Conservation (phyloP, 2,329 filamentous ascomycete genomes). For the Mollisiaceae sp. region DNA sequence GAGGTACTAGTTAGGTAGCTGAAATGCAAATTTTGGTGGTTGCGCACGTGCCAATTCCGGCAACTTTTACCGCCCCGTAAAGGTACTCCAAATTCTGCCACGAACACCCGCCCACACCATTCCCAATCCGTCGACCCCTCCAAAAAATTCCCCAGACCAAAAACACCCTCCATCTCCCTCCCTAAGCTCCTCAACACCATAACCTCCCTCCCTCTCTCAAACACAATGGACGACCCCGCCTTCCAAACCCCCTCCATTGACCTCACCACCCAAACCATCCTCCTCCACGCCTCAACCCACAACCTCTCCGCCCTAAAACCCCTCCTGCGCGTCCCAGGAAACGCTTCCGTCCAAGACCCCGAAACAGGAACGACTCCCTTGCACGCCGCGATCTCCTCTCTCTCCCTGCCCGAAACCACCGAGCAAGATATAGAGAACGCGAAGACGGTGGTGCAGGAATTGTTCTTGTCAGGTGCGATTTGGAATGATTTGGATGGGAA, state of each 20-base stretch:
- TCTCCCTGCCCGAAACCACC: conserved; percentile 48
- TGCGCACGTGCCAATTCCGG: too few species aligned
- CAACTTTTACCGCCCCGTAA: too few species aligned
- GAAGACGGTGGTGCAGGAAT: conserved; percentile 70
- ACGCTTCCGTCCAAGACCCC: conserved; percentile 81
- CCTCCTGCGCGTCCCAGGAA: conserved; percentile 43
- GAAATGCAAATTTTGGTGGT: too few species aligned
- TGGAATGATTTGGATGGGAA: conserved; percentile 94
- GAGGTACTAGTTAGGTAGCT: too few species aligned
- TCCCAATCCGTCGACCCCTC: conserved; percentile 6
- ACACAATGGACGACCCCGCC: conserved; percentile 40
- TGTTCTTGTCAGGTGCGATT: conserved; percentile 88
- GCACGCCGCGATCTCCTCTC: conserved; percentile 86
- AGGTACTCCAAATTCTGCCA: too few species aligned
- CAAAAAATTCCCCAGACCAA: too few species aligned
- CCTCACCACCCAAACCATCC: conserved; percentile 58
- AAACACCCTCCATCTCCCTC: too few species aligned
- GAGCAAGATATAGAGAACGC: conserved; percentile 60
- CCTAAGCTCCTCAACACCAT: background rate
- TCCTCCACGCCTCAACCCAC: conserved; percentile 70
- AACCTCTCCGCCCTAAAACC: conserved; percentile 44
- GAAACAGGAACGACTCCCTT: conserved; percentile 86
- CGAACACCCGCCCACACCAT: background rate
- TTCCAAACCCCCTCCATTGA: conserved; percentile 33
- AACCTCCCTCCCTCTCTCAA: background rate